Evolutionary conservation across 441 rosid genomes (phyloP).

Genomic region (Dalechampia spathulata): DNA sequence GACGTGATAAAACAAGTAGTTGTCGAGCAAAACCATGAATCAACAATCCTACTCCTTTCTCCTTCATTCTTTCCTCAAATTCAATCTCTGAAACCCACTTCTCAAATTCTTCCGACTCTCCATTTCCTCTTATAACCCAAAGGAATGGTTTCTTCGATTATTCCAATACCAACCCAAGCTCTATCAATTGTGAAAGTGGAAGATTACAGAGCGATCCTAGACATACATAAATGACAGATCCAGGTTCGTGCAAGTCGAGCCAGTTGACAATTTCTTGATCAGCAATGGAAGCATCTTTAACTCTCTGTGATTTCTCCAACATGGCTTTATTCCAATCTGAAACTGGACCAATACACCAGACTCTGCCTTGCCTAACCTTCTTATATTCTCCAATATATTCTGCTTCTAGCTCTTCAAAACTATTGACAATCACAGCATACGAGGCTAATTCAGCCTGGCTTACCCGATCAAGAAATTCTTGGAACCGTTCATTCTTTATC

Average conservation of each 20-base stretch:
- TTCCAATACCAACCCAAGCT: conserved; percentile 36
- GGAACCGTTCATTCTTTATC: background rate
- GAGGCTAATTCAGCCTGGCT: conserved; percentile 11
- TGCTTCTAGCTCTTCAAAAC: conserved; percentile 35
- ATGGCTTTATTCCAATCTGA: conserved; percentile 23
- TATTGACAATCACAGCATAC: conserved; percentile 26
- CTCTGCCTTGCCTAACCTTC: conserved; percentile 15
- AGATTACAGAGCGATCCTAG: conserved; percentile 32
- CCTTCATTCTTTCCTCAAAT: conserved; percentile 19
- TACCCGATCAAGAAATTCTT: conserved; percentile 17
- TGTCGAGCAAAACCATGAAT: conserved; percentile 52
- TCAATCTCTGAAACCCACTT: conserved; percentile 33
- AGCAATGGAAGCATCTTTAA: conserved; percentile 10
- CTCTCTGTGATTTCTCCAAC: conserved; percentile 30
- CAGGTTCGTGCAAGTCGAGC: conserved; percentile 24
- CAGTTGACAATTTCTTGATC: conserved; percentile 19
- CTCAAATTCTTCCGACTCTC: conserved; percentile 20
- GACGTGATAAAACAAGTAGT: background rate
- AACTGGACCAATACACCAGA: conserved; percentile 40
- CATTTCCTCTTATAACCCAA: conserved; percentile 39
- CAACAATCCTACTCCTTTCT: conserved; percentile 24
- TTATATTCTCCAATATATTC: conserved; percentile 20
- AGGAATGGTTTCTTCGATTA: conserved; percentile 28
- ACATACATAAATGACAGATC: conserved; percentile 34
- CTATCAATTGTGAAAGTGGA: conserved; percentile 21